Base-by-base conservation (phyloP, 306 rosid species). In the Castanea mollissima region DNA sequence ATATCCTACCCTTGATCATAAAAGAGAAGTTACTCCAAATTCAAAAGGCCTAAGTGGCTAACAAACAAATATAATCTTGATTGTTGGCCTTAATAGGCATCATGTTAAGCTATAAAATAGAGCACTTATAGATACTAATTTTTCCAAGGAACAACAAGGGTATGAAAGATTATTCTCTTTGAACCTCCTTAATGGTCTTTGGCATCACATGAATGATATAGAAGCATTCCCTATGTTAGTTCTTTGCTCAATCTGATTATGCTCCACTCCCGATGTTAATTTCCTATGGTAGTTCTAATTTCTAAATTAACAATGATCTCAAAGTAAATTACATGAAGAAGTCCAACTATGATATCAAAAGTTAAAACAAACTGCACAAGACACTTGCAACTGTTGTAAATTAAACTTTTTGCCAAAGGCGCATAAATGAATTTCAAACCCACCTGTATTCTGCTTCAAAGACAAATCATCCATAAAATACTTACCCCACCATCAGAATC, bases 401-500 rank as follows among this genome's bases (percentile, higher is more conserved):
- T 23, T 25, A 60, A n/a, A 23, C 31, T 16, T 7, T 38, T 38
- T 46, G 54, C 54, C 54, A 46, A 46, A 46, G 15, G 54, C 15
- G 15, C 54, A 46, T 46, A 2, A 11, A 12, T 12, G 54, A 46
- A 20, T 59, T 20, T 59, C 63, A 57, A 59, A 4, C 65, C 13
- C 65, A 59, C 32, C 65, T 59, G 0, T 10, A 9, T 25, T 59
- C 15, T 23, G 32, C 65, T 59, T 4, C 32, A 59, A 59, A 59
- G 15, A 59, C 31, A 59, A 25, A 59, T 25, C 52, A 46, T 46
- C 54, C 54, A 46, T 25, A 49, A 55, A 77, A 52, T 21, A 69
- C 76, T 74, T 74, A 83, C 87, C 83, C 51, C 18, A 74, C 46
- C 85, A 65, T 88, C 86, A 23, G 58, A 71, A 60, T 83, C 69